These are phyloP conservation scores for Blastobotrys capitulatus DNA, from an alignment of 1,139 yeast genomes.

Conservation along the genomic window DNA sequence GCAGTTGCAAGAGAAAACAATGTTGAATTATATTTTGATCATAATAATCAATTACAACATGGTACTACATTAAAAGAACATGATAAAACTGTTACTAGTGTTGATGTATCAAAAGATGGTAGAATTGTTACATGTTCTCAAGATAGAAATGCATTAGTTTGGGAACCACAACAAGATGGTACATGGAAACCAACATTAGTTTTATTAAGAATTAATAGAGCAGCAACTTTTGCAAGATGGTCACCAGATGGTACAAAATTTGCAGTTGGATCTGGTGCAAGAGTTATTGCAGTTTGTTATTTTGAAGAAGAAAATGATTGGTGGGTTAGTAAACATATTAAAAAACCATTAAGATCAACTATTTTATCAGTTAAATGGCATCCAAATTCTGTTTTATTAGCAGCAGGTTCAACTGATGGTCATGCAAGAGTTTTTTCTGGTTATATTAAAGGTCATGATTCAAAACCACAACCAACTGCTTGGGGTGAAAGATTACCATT, in stretches of 20 bases:
- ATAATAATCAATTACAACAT: constrained; percentile 40
- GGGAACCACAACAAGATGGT: constrained; percentile 69
- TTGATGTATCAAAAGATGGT: constrained; percentile 86
- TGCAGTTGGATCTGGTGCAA: constrained; percentile 95
- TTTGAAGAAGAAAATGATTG: constrained; percentile 95
- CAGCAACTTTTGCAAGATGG: constrained; percentile 93
- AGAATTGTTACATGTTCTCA: constrained; percentile 95
- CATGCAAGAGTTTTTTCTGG: constrained; percentile 94
- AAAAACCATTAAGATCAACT: constrained; percentile 87
- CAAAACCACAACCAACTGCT: constrained; percentile 69
- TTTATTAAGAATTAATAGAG: constrained; percentile 82
- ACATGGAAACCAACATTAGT: constrained; percentile 85
- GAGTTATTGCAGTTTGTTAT: constrained; percentile 92
- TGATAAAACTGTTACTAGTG: constrained; percentile 92
- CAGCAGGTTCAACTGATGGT: constrained; percentile 93
- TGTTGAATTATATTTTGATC: constrained; percentile 66
- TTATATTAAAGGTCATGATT: constrained; percentile 82
- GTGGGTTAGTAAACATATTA: constrained; percentile 98
- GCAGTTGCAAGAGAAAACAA: constrained; percentile 78
- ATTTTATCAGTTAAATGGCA: constrained; percentile 89
- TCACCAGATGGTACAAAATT: constrained; percentile 89
- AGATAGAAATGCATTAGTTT: constrained; percentile 95
- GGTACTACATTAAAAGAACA: constrained; percentile 72
- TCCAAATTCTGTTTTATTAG: constrained; percentile 82
- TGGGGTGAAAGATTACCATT: constrained; percentile 98